phyloP scores from a whole-genome alignment of 345 rosid genomes.

The Citrus glauca region DNA sequence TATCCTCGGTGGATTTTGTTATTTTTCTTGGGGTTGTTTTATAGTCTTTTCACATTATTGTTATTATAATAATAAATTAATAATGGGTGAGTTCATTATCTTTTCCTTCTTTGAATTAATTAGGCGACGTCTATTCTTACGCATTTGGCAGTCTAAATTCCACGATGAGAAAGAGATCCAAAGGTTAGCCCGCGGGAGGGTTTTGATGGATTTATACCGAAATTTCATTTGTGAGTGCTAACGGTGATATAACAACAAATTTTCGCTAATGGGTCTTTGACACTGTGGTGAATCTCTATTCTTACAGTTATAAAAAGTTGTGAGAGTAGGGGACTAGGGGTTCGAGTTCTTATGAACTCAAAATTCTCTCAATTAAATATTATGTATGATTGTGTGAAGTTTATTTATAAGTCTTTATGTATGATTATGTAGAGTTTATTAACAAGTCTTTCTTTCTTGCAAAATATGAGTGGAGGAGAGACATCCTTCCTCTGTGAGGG shows the following conservation, averaged over 20 bases:
- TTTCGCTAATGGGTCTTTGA: accelerated
- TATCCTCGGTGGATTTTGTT: neutral
- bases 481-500: no score
- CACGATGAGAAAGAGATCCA: neutral
- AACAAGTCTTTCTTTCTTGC: accelerated
- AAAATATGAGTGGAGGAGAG: no score
- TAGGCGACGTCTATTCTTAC: neutral
- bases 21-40: neutral
- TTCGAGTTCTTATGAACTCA: no score
- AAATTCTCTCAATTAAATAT: no score
- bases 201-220: neutral
- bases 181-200: neutral
- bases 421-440: no score
- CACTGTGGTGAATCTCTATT: no score
- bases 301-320: no score
- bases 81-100: neutral
- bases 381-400: no score
- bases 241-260: neutral
- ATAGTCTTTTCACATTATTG: neutral
- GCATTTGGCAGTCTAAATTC: neutral
- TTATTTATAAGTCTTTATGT: no score
- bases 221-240: no score
- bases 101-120: neutral
- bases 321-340: no score
- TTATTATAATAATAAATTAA: no score